Conservation (phyloP, 78 protist species). For the Dictyostelium capitatum region DNA sequence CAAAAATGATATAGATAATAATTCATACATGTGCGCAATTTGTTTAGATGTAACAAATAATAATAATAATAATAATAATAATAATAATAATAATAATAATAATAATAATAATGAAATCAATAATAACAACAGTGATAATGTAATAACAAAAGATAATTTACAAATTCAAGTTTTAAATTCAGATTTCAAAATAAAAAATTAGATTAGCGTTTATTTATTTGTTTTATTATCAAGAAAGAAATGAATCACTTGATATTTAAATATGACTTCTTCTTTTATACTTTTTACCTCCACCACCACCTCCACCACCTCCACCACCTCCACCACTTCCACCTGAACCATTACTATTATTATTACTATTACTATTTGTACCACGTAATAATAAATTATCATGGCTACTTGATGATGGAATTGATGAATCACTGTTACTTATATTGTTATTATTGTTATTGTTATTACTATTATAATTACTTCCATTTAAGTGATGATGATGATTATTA, state of each 20-base stretch:
- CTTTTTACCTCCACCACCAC: background rate
- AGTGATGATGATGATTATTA: background rate
- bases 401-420: background rate
- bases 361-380: background rate
- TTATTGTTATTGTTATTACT: background rate
- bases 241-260: conserved; percentile 20
- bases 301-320: too few relatives aligned
- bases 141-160: conserved; percentile 19
- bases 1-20: background rate
- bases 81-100: background rate
- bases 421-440: background rate
- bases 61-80: background rate
- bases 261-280: background rate
- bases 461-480: background rate
- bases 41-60: background rate
- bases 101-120: background rate
- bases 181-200: conserved; percentile 16
- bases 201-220: too few relatives aligned
- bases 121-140: background rate
- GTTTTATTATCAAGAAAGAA: background rate
- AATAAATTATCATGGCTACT: background rate
- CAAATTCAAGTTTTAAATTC: background rate
- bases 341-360: background rate
- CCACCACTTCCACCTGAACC: background rate
- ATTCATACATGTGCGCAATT: background rate